Conservation (phyloP, 106 monocot species). For the Posidonia australis region DNA sequence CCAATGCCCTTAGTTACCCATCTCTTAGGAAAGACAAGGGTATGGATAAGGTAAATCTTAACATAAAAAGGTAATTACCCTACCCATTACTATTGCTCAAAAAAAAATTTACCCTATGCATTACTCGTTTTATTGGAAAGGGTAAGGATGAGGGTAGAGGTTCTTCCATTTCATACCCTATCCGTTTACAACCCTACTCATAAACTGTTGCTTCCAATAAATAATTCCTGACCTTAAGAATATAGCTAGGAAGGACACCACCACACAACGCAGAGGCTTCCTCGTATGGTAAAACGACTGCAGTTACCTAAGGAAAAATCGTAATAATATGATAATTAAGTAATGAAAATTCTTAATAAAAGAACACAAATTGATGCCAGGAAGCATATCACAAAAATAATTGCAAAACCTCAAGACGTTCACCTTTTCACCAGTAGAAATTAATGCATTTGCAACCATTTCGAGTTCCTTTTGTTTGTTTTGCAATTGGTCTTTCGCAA, state of each 20-base stretch:
- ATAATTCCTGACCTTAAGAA: conserved; percentile 51
- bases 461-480: conserved; percentile 59
- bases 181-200: too few species aligned
- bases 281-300: conserved; percentile 53
- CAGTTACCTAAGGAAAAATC: conserved; percentile 32
- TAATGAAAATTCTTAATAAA: not conserved
- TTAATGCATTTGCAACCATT: conserved; percentile 46
- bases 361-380: not conserved
- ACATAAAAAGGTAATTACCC: too few species aligned
- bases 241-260: conserved; percentile 66
- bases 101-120: too few species aligned
- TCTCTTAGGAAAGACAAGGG: too few species aligned
- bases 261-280: conserved; percentile 58
- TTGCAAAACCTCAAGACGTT: not conserved
- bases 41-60: too few species aligned
- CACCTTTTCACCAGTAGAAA: conserved; percentile 55
- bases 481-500: conserved; percentile 43
- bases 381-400: not conserved
- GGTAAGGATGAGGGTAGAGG: too few species aligned
- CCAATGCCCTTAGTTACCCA: too few species aligned
- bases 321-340: not conserved
- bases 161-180: too few species aligned
- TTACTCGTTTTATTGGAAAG: too few species aligned
- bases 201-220: too few species aligned
- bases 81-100: too few species aligned